Evolutionary conservation across 495 filamentous ascomycete species (phyloP), one percentile per base, ranked within the genome.

Genomic region (Chaetomium tenue): DNA sequence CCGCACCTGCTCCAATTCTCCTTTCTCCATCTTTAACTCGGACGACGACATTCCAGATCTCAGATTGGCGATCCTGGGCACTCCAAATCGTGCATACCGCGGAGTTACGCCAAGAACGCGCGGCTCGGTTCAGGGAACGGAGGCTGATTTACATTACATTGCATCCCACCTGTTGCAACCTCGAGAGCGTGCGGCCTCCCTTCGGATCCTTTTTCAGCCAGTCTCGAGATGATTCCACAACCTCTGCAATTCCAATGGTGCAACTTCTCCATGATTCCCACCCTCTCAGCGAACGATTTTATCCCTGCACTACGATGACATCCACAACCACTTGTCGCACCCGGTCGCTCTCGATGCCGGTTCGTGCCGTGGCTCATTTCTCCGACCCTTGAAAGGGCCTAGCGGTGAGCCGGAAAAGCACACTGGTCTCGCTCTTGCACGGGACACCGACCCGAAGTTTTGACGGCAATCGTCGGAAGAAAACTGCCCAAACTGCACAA

Each of bases 401-500:
- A 59, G 56, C 42, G 56, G 56, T 59, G 56, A 59, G 56, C 2
- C 56, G 15, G 39, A n/a, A 47, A 13, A 3, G n/a, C n/a, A 26
- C 54, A 42, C 5, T 5, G 16, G n/a, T 18, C 33, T 30, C 12
- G 26, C 16, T 28, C 13, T 33, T 54, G 12, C 4, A 13, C 12
- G 6, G 30, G 53, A 20, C 53, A 8, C 7, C 18, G 20, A 22
- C 53, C 7, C 30, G 53, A 13, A 9, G 18, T 8, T 13, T 23
- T 37, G 16, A 33, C 42, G 57, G 57, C 57, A 60, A 60, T 15
- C 26, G 26, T 60, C 46, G 58, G 58, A 60, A 60, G 58, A n/a
- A 26, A 61, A 47, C 42, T 16, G 25, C 51, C n/a, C n/a, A n/a
- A n/a, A n/a, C n/a, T n/a, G n/a, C 3, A n/a, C 51, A 54, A 33